Base-by-base conservation (phyloP, 108 stramenopile genomes). In the Cylindrotheca fusiformis region DNA sequence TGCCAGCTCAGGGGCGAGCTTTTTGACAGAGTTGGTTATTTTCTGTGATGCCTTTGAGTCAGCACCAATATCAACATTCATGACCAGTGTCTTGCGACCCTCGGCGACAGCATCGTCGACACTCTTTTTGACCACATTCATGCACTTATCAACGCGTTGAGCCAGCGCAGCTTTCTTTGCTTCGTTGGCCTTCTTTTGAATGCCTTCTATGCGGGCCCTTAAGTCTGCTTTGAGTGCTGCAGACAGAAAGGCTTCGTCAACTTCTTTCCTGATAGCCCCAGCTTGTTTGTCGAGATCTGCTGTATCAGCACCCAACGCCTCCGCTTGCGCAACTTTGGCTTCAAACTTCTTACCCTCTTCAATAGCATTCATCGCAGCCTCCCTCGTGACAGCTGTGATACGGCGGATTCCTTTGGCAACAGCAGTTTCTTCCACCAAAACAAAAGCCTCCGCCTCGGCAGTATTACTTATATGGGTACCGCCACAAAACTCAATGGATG, bases 351-450 rank as follows among this genome's bases (percentile, higher is more conserved):
- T 62, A 20, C 93, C 95, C 52, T 78, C 81, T 45, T 69, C 77
- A 28, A 81, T 73, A 5, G 98, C 98, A 30, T 75, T 58, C 26
- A 65, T 68, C 4, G 97, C 97, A 46, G 77, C 78, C 32, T 84
- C 91, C 57, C 80, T 78, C 3, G 98, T 99, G 4, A 97, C 94
- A 25, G 85, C 97, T 14, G 93, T 83, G 58, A 99, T 95, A 48
- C 99, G 90, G 46, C 99, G 93, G 48, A 99, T 95, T 14, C 99
- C 99, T 87, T 99, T 99, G 45, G 97, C 97, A 57, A 98, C 95
- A 12, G 94, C 96, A 21, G 81, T 86, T 75, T 99, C 99, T 67
- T 93, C 91, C 10, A 99, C 73, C 58, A 99, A 65, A 6, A 88
- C 94, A 72, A 99, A 97, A 5, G 77, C 81, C 67, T 88, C 81